Evolutionary conservation across 768 basidiomycete species (phyloP).

Genomic region (Agaricus sinodeliciosus): DNA sequence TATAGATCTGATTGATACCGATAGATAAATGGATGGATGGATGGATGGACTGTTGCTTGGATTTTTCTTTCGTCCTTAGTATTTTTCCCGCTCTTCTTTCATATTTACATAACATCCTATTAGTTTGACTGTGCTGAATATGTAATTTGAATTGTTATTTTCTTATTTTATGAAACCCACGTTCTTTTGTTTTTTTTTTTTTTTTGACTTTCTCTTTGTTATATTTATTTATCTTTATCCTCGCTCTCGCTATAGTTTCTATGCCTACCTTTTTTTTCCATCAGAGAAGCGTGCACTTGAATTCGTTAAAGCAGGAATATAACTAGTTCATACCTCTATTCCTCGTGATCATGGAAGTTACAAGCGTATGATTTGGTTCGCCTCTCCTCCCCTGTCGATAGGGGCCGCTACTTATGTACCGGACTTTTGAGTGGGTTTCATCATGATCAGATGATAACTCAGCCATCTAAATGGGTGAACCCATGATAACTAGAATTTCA

Average conservation of each 20-base stretch:
- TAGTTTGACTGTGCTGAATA: constrained; percentile 6
- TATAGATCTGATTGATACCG: constrained; percentile 17
- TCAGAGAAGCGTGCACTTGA: no score
- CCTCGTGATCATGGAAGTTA: no score
- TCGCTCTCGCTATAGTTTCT: neutral
- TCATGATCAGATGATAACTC: no score
- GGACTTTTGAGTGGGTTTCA: no score
- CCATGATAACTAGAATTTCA: no score
- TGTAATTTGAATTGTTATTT: constrained; percentile 7
- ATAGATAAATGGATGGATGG: constrained; percentile 17
- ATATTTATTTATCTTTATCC: neutral
- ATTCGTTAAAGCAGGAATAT: no score
- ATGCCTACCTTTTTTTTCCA: neutral
- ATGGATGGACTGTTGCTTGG: constrained; percentile 12
- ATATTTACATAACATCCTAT: neutral
- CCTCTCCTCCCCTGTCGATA: no score
- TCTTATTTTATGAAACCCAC: neutral
- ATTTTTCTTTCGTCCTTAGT: constrained; percentile 10
- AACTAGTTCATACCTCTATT: no score
- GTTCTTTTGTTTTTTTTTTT: neutral
- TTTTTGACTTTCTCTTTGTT: neutral
- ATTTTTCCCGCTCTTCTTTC: neutral
- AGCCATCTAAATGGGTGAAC: no score
- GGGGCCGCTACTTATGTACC: no score
- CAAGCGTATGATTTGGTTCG: no score